Percentiles rank a stretch among this genome's conserved stretches.
These are phyloP conservation scores for Kitagawia praeruptora DNA, from an alignment of 129 eudicot species.

Conservation along the genomic window DNA sequence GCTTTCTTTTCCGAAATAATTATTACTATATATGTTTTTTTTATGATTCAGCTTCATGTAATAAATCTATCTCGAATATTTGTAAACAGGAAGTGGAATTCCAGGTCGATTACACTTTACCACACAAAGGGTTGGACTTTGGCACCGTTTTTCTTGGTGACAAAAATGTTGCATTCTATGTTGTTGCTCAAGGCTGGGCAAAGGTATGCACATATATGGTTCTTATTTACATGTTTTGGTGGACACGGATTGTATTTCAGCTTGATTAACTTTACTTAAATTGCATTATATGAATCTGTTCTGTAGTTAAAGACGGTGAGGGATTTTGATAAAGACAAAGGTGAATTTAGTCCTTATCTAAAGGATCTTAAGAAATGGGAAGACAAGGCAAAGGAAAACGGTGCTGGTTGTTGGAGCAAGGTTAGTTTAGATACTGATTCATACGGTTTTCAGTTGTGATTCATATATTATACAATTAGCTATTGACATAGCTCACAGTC, in stretches of 20 bases:
- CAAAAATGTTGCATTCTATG: slow-evolving; percentile 64
- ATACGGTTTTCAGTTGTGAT: no score
- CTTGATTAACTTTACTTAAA: not conserved
- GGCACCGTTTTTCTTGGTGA: slow-evolving; percentile 69
- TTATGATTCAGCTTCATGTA: not conserved
- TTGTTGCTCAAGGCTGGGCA: slow-evolving; percentile 91
- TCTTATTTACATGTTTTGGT: not conserved
- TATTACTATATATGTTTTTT: no score
- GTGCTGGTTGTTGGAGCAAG: slow-evolving; percentile 83
- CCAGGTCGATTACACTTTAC: slow-evolving; percentile 59
- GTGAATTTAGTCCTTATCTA: slow-evolving; percentile 56
- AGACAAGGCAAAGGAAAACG: slow-evolving; percentile 67
- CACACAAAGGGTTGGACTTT: slow-evolving; percentile 59
- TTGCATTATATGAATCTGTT: slow-evolving; percentile 7
- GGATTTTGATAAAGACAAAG: slow-evolving; percentile 47
- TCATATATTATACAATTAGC: slow-evolving; percentile 38
- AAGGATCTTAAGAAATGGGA: slow-evolving; percentile 40
- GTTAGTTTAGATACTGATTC: slow-evolving; percentile 29
- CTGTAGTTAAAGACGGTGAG: slow-evolving; percentile 62
- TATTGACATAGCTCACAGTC: slow-evolving; percentile 25
- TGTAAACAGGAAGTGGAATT: slow-evolving; percentile 58
- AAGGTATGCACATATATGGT: slow-evolving; percentile 36
- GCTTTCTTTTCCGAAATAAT: not conserved
- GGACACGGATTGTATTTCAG: not conserved
- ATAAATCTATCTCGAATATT: not conserved